phyloP scores from a whole-genome alignment of 139 green algal genomes.

The Astrephomene gubernaculifera region DNA sequence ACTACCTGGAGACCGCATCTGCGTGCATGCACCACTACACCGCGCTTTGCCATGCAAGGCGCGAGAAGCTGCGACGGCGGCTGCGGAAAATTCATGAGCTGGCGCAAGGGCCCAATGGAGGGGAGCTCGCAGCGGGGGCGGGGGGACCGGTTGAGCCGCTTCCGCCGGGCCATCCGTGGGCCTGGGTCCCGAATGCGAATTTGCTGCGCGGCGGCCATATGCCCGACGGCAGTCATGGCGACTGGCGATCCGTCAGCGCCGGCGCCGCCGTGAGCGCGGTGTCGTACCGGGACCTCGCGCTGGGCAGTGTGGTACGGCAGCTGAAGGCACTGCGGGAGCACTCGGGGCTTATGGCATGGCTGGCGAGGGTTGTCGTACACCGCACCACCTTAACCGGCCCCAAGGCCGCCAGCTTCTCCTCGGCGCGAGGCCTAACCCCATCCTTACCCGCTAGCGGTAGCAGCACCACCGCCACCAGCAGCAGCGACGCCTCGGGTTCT shows the following conservation, averaged over 20 bases:
- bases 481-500: neutral
- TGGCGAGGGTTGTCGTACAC: neutral
- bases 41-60: too few species aligned
- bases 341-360: constrained; percentile 2
- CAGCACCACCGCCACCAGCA: neutral
- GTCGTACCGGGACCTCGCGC: too few species aligned
- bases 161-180: neutral
- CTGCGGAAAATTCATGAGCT: too few species aligned
- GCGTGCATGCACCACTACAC: neutral
- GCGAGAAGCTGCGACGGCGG: too few species aligned
- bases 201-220: neutral
- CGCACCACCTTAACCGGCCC: too few species aligned
- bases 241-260: neutral
- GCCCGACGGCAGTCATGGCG: neutral
- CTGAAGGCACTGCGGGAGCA: neutral
- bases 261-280: neutral
- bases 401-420: neutral
- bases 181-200: neutral
- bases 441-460: neutral
- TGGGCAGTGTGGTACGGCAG: neutral
- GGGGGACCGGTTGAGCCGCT: neutral
- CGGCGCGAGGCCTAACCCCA: too few species aligned
- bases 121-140: too few species aligned
- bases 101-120: too few species aligned
- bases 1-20: neutral